A percentile compares a stretch with the other conserved stretches of the same genome.
Conservation (phyloP, 2,329 filamentous ascomycete genomes). For the Diaporthe amygdali region DNA sequence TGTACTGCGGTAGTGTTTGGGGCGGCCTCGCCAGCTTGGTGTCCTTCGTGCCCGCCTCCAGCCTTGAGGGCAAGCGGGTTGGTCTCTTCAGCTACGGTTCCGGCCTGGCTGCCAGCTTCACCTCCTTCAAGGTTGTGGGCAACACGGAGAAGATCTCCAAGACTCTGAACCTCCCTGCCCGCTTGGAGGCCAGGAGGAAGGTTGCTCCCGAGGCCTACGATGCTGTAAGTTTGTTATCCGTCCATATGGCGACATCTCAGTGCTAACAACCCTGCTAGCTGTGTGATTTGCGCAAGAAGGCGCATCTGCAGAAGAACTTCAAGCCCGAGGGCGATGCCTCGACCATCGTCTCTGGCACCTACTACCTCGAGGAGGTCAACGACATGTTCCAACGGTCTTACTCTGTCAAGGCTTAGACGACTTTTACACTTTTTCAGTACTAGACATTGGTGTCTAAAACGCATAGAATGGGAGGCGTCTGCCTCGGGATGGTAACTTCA, state of each 20-base stretch:
- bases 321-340: constrained; percentile 71
- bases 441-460: constrained; percentile 18
- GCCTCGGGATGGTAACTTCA: constrained; percentile 41
- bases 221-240: constrained; percentile 55
- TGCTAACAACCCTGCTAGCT: constrained; percentile 52
- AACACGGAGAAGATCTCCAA: constrained; percentile 72
- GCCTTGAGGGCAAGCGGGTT: constrained; percentile 73
- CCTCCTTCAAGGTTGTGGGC: constrained; percentile 75
- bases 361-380: constrained; percentile 82
- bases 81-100: constrained; percentile 82
- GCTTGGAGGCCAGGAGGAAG: constrained; percentile 68
- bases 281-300: constrained; percentile 81
- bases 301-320: constrained; percentile 82
- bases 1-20: constrained; percentile 76
- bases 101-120: constrained; percentile 73
- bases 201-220: constrained; percentile 78
- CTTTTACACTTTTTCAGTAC: not conserved
- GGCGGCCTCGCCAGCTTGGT: constrained; percentile 76
- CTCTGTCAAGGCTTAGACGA: constrained; percentile 70
- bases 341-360: constrained; percentile 69
- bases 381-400: constrained; percentile 88
- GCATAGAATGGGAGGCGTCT: constrained; percentile 25
- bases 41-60: constrained; percentile 64
- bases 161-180: constrained; percentile 71
- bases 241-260: not conserved